Percentiles rank a stretch among this genome's conserved stretches.
These are phyloP conservation scores for Diaporthe capsici DNA, from an alignment of 2,329 filamentous ascomycete species.

Conservation along the genomic window DNA sequence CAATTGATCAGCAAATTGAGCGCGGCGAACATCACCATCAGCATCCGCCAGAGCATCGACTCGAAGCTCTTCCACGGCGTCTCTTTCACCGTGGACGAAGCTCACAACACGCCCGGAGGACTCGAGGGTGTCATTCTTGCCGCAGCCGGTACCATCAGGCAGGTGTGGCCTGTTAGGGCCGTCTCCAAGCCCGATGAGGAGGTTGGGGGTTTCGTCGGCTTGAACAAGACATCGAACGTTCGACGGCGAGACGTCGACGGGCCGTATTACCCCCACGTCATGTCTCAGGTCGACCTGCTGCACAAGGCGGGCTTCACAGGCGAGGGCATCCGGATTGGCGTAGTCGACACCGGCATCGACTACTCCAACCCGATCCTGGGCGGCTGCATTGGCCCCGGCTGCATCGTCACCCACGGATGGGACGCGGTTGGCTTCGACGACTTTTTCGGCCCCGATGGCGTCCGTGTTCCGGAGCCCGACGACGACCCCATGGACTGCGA, in stretches of 20 bases:
- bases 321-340: constrained; percentile 6
- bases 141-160: not conserved
- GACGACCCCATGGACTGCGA: not conserved
- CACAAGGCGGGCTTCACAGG: constrained; percentile 21
- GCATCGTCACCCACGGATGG: not conserved
- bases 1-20: not conserved
- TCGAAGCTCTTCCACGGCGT: constrained; percentile 9
- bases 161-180: not conserved
- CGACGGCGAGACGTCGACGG: not conserved
- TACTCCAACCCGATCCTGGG: not conserved
- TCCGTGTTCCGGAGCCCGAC: not conserved
- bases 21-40: constrained; percentile 7
- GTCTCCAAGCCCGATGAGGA: not conserved
- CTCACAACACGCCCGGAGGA: not conserved
- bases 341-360: constrained; percentile 4
- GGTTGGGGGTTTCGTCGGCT: not conserved
- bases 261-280: not conserved
- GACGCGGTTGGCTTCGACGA: constrained; percentile 4
- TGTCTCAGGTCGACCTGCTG: constrained; percentile 3
- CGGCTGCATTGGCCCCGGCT: not conserved
- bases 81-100: not conserved
- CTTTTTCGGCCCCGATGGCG: not conserved
- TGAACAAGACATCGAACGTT: not conserved
- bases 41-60: not conserved
- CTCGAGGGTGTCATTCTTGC: not conserved